Percentiles rank a stretch among this genome's conserved stretches.
Evolutionary conservation across 228 moss, liverwort and hornwort species (phyloP).

Genomic region (Sphagnum fallax): DNA sequence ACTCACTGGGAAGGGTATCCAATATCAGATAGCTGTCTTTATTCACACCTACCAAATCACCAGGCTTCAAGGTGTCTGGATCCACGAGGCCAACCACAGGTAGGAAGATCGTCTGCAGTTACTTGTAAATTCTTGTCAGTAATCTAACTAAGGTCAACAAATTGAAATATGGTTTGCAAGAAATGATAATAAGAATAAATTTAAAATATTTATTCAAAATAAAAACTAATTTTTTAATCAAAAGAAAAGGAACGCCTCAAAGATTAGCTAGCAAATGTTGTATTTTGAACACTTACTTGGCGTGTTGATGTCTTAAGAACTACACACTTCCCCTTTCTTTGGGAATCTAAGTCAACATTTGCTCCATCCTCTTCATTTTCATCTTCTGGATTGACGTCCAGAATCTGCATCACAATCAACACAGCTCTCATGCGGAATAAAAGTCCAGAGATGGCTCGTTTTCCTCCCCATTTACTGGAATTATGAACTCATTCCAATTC

Average conservation of each 20-base stretch:
- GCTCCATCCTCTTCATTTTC: constrained; percentile 99
- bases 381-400: constrained; percentile 95
- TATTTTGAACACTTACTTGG: constrained; percentile 51
- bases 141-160: neutral
- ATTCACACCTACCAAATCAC: constrained; percentile 94
- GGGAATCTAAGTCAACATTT: constrained; percentile 95
- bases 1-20: constrained; percentile 93
- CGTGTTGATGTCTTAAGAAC: constrained; percentile 98
- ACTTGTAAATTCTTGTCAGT: constrained; percentile 17
- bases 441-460: too few species aligned
- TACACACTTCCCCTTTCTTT: constrained; percentile 98
- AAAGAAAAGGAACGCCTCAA: too few species aligned
- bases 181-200: too few species aligned
- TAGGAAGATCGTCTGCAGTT: constrained; percentile 80
- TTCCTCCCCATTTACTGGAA: too few species aligned
- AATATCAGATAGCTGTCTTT: constrained; percentile 98
- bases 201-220: too few species aligned
- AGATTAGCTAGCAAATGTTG: too few species aligned
- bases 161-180: too few species aligned
- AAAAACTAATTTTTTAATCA: too few species aligned
- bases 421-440: neutral
- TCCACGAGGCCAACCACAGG: constrained; percentile 98
- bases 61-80: constrained; percentile 86
- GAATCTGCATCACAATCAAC: constrained; percentile 41
- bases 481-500: too few species aligned